Base-by-base conservation (phyloP, 345 rosid genomes). In the Eucalyptus polybractea region DNA sequence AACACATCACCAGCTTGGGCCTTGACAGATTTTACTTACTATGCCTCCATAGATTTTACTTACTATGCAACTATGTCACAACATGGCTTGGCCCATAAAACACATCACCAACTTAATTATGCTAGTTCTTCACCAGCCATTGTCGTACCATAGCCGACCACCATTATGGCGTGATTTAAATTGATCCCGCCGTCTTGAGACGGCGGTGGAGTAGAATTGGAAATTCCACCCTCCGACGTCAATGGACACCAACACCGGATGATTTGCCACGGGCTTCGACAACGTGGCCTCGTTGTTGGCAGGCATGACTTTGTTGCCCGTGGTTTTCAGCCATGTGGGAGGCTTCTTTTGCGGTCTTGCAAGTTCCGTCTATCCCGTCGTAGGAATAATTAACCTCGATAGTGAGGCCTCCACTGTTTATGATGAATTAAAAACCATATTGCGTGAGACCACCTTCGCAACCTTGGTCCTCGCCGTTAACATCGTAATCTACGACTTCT, bases 401-500 rank as follows among this genome's bases (percentile, higher is more conserved):
- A 33, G 88, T 47, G 4, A 92, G 49, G 9, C 93, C 93, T 21
- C 81, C 50, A 86, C 90, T 88, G 10, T 47, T 40, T 16, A 87
- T 91, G 15, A 92, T 88, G 89, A 92, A 92, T 53, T 90, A 13
- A 89, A 90, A 92, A 24, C 90, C 92, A 51, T 91, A 54, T 33
- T 40, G 91, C 91, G 45, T 91, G 11, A 87, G 89, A 2, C 92
- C 93, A 8, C 92, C 93, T 16, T 86, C 56, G 49, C 92, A 92
- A 45, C 93, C 93, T 76, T 88, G 86, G 51, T 90, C 91, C 31
- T 51, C 42, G 37, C 90, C 88, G 4, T 81, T 89, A 8, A 19
- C 83, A 87, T 92, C 93, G 72, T 92, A 91, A 49, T 92, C 91
- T 10, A 91, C 88, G 19, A 92, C 49, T 69, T 90, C 90, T 54